Conservation (phyloP, 129 eudicot genomes). For the Logfia minima region DNA sequence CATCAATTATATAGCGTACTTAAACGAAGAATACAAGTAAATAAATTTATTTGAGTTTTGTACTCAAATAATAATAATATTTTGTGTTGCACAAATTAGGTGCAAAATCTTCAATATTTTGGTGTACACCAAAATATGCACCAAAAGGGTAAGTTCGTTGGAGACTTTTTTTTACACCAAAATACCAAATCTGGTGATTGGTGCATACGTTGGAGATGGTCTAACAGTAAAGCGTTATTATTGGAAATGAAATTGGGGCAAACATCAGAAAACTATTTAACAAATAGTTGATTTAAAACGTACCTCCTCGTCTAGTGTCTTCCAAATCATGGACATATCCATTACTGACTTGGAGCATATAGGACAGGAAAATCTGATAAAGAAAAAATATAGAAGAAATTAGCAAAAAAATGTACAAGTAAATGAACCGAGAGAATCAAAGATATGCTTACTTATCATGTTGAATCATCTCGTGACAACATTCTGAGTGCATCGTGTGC, state of each 20-base stretch:
- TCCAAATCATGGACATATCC: constrained; percentile 89
- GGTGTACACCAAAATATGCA: no score
- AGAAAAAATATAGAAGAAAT: neutral
- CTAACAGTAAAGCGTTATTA: neutral
- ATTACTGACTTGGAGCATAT: constrained; percentile 83
- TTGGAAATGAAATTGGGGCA: neutral
- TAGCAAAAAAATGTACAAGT: neutral
- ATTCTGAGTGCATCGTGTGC: constrained; percentile 91
- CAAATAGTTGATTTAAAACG: constrained; percentile 21
- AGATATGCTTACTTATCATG: constrained; percentile 67
- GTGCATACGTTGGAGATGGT: no score
- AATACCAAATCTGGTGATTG: no score
- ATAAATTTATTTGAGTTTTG: no score
- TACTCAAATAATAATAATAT: no score
- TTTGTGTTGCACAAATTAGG: no score
- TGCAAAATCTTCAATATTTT: no score
- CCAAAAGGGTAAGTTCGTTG: no score
- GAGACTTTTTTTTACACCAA: no score
- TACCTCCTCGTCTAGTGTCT: constrained; percentile 91
- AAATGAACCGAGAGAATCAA: constrained; percentile 4
- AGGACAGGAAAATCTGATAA: constrained; percentile 77
- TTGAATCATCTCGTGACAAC: constrained; percentile 76
- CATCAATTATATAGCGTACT: no score
- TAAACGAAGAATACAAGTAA: no score
- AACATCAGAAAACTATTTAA: neutral